Base-by-base conservation (phyloP, 2,329 filamentous ascomycete species). In the Penicillium sclerotigenum region DNA sequence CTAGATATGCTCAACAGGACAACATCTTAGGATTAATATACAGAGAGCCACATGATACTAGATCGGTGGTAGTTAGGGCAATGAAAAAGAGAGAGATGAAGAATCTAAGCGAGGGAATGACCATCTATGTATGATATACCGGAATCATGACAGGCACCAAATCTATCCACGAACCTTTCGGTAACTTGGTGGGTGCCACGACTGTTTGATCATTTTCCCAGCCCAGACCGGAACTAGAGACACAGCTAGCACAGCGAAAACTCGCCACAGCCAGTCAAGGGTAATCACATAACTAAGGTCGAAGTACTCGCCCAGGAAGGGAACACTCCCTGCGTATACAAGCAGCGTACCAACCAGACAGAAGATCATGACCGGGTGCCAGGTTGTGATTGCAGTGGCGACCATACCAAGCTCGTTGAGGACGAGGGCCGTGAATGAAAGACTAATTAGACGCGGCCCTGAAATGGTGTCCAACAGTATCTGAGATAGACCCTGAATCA, bases 351-450 rank as follows among this genome's bases (percentile, higher is more conserved):
- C 92, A 6, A 96, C 68, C 58, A 97, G 88, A 63, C 83, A 87
- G 49, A 90, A 77, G 52, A 96, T 87, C 92, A 97, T 97, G 59
- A 93, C 81, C 37, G 88, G 88, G 73, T 97, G 94, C 94, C 94
- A 99, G 0, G 94, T 99, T 4, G 91, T 96, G 65, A 99, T 90
- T 71, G 96, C 90, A 57, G 96, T 90, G 4, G 92, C 93, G 2
- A 97, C 94, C 95, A 99, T 99, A 65, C 95, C 83, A 57, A 99
- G 83, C 72, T 99, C 94, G 73, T 97, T 99, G 59, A 97, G 79
- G 5, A 99, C 86, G 2, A 99, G 83, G 0, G 91, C 91, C 0
- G 93, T 95, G 71, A 96, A 99, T 56, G 87, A 91, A 43, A 99
- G 90, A 24, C 89, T 86, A 52, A 97, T 90, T 87, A 99, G 96